phyloP scores from a whole-genome alignment of 139 green algal species.

The Pedinophyceae sp. region DNA sequence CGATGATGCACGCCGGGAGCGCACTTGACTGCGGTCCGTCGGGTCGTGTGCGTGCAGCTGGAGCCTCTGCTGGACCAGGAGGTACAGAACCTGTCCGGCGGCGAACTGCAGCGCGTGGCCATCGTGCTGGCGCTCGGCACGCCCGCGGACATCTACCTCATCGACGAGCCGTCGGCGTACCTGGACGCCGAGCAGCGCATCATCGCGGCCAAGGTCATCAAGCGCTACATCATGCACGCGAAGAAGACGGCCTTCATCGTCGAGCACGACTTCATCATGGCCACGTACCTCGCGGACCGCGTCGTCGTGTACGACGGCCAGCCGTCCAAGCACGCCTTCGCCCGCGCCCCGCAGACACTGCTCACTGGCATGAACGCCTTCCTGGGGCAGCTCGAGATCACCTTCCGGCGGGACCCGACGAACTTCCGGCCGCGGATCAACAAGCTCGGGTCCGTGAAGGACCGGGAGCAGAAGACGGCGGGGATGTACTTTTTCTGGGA shows the following conservation, averaged over 20 bases:
- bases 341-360: slow-evolving; percentile 56
- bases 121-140: slow-evolving; percentile 83
- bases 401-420: slow-evolving; percentile 92
- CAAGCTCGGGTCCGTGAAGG: slow-evolving; percentile 86
- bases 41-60: too few species aligned
- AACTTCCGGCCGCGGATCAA: slow-evolving; percentile 99
- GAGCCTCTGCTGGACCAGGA: slow-evolving; percentile 88
- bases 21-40: background rate
- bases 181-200: slow-evolving; percentile 98
- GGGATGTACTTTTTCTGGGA: slow-evolving; percentile 64
- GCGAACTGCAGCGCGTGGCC: slow-evolving; percentile 86
- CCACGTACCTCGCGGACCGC: slow-evolving; percentile 89
- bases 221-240: slow-evolving; percentile 86
- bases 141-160: slow-evolving; percentile 94
- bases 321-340: slow-evolving; percentile 59
- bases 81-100: slow-evolving; percentile 86
- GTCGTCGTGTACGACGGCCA: slow-evolving; percentile 94
- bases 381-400: slow-evolving; percentile 92
- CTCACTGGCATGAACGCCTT: slow-evolving; percentile 83
- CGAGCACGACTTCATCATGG: slow-evolving; percentile 99
- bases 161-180: slow-evolving; percentile 96
- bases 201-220: slow-evolving; percentile 71
- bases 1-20: background rate
- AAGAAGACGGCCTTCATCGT: slow-evolving; percentile 99
- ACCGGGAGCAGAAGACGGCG: slow-evolving; percentile 88